Evolutionary conservation across 306 rosid species (phyloP).

Genomic region (Fragaria ananassa): DNA sequence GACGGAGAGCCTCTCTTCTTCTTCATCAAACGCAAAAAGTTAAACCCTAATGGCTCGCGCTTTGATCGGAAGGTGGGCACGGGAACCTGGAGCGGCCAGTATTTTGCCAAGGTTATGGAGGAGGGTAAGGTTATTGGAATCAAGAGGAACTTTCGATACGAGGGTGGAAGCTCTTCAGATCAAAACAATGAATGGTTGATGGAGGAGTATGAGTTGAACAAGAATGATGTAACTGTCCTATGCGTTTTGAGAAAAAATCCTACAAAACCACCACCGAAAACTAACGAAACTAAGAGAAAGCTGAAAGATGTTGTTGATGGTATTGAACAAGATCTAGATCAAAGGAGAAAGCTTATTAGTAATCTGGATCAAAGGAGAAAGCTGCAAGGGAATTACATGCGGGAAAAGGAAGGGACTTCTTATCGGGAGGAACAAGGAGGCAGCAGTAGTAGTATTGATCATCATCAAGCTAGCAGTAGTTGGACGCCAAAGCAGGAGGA

Average conservation of each 20-base stretch:
- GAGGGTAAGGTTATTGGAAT: background rate
- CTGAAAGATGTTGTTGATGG: background rate
- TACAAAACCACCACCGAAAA: background rate
- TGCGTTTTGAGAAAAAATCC: background rate
- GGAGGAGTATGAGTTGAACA: background rate
- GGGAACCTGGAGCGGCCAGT: background rate
- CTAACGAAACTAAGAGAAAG: background rate
- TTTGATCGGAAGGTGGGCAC: background rate
- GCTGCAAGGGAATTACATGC: background rate
- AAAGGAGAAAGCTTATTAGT: background rate
- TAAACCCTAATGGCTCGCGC: background rate
- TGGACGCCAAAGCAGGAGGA: background rate
- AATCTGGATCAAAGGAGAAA: background rate
- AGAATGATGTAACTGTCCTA: background rate
- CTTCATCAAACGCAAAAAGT: background rate
- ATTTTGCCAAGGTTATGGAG: background rate
- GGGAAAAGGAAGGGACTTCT: background rate
- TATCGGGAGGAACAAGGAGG: background rate
- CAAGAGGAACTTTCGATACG: constrained; percentile 2
- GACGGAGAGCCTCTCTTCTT: background rate
- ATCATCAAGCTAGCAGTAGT: background rate
- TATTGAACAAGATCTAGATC: background rate
- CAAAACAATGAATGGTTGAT: background rate
- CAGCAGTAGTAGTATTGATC: background rate
- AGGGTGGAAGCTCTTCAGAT: background rate